Evolutionary conservation across 2,329 filamentous ascomycete species (phyloP).

Genomic region (Pseudocercospora fijiensis): DNA sequence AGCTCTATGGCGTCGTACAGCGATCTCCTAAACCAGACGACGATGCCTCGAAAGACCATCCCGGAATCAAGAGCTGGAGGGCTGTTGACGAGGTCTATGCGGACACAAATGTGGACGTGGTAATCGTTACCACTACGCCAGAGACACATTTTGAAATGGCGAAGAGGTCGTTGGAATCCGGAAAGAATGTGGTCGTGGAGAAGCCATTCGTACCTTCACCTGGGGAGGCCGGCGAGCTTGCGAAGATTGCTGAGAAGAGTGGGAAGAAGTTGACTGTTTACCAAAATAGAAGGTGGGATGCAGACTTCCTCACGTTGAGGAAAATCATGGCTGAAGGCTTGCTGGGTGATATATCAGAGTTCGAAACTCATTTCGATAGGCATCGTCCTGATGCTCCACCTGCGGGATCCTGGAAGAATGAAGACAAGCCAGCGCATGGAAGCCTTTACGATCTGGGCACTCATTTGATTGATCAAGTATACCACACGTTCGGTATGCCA

Average conservation of each 20-base stretch:
- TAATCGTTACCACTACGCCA: conserved; percentile 70
- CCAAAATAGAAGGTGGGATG: conserved; percentile 70
- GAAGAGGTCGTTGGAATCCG: conserved; percentile 63
- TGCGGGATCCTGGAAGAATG: conserved; percentile 62
- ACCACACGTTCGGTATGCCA: conserved; percentile 68
- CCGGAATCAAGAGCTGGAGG: conserved; percentile 63
- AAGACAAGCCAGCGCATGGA: conserved; percentile 64
- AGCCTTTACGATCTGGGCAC: conserved; percentile 73
- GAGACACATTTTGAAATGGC: conserved; percentile 67
- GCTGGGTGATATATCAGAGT: conserved; percentile 72
- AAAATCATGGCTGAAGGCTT: conserved; percentile 59
- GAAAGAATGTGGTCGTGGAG: conserved; percentile 78
- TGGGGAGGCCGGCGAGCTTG: conserved; percentile 65
- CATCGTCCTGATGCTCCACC: conserved; percentile 59
- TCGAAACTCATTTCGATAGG: conserved; percentile 78
- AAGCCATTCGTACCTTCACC: conserved; percentile 78
- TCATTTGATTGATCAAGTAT: conserved; percentile 74
- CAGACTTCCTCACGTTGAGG: conserved; percentile 70
- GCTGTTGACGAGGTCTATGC: conserved; percentile 62
- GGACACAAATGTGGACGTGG: conserved; percentile 65
- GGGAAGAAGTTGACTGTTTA: conserved; percentile 49
- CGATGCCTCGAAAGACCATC: conserved; percentile 68
- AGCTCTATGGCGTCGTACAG: conserved; percentile 73
- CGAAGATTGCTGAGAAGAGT: conserved; percentile 40
- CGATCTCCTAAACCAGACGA: conserved; percentile 63